Evolutionary conservation across 164 flowering plant species (phyloP), one percentile per base, ranked within the genome.

Genomic region (Umbellularia californica): DNA sequence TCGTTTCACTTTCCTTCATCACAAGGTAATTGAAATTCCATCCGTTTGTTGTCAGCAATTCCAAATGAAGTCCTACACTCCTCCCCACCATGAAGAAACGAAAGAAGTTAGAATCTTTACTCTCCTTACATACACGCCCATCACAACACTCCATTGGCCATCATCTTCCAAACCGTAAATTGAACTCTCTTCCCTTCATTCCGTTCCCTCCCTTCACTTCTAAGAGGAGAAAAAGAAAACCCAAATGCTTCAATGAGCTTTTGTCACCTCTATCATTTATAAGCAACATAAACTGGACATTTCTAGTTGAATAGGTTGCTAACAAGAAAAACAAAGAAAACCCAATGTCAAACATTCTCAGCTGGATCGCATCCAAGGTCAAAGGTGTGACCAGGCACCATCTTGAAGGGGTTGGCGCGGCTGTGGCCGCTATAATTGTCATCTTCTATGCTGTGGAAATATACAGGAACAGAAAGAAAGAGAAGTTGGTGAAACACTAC

Each of bases 371-470:
- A 20, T 69, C 71, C 24, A 69, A 69, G 71, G 15, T 23, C 71
- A 35, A 69, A 13, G 52, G 55, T 22, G 71, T 69, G 55, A 47
- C 71, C 15, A 69, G 25, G 71, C 50, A 67, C n/a, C 69, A 67
- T 14, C 69, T 67, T 19, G 55, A 41, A 41, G 55, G 71, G n/a
- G n/a, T 17, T 20, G 20, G n/a, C 60, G 60, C 60, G 13, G 55
- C 51, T 1, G 70, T 12, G 27, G 71, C 64, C 3, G 50, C 63
- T 14, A 17, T 82, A 1, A 23, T 72, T n/a, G 23, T 76, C 51
- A 58, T 82, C 41, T 14, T 72, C 27, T 68, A 11, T 58, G 79
- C 69, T 9, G 70, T 58, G 74, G 47, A 25, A 15, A 68, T n/a
- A 76, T 65, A 13, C 62, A 62, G 68, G 66, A 19, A 47, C 75